These are phyloP conservation scores for Neoboletus magnificus DNA, from an alignment of 768 basidiomycete species.

Conservation along the genomic window DNA sequence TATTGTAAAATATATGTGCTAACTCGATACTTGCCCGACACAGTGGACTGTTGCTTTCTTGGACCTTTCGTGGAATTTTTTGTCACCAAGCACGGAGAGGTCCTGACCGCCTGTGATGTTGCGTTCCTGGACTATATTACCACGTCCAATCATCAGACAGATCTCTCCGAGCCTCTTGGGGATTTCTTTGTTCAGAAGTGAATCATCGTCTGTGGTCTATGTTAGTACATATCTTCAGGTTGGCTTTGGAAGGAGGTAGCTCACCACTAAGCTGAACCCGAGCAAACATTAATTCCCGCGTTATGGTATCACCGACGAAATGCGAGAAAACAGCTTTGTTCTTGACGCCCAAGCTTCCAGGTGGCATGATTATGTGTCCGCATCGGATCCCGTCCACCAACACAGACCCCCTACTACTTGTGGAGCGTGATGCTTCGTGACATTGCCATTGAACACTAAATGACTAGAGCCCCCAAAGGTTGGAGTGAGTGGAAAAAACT, in stretches of 20 bases:
- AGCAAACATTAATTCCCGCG: slow-evolving; percentile 14
- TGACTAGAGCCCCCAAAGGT: background rate
- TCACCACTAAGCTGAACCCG: slow-evolving; percentile 17
- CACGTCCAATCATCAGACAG: background rate
- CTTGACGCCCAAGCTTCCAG: background rate
- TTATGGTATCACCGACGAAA: background rate
- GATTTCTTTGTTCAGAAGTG: slow-evolving; percentile 4
- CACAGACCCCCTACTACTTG: background rate
- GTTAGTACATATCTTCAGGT: background rate
- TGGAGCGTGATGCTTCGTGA: background rate
- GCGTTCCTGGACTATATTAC: background rate
- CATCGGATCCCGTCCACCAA: slow-evolving; percentile 9
- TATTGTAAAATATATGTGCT: background rate
- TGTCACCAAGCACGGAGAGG: background rate
- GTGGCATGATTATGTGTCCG: rapidly evolving
- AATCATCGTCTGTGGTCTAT: slow-evolving; percentile 18
- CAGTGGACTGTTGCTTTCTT: slow-evolving; percentile 23
- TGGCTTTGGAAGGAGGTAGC: background rate
- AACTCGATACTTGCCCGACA: slow-evolving; percentile 11
- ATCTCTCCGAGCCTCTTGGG: slow-evolving; percentile 18
- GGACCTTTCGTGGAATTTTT: slow-evolving; percentile 16
- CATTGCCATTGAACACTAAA: slow-evolving; percentile 15
- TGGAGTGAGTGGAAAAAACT: background rate
- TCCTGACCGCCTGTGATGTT: rapidly evolving
- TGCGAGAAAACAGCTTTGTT: background rate